Conservation (phyloP, 2,329 filamentous ascomycete genomes). For the Trichoderma gracile region DNA sequence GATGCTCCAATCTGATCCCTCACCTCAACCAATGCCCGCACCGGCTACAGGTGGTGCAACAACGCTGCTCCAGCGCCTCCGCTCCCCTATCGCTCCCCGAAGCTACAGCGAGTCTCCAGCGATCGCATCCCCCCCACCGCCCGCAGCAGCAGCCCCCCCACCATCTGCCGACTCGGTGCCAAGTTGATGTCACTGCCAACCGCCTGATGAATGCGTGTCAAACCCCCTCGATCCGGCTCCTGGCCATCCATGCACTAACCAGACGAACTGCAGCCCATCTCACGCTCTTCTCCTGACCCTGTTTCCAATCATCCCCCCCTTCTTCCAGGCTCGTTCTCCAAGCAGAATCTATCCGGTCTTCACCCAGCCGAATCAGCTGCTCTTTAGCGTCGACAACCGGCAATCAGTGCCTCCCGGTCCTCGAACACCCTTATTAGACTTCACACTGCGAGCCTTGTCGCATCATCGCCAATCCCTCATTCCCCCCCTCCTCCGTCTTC, state of each 20-base stretch:
- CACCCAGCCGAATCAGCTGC: conserved; percentile 9
- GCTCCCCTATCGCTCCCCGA: neutral
- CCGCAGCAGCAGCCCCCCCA: conserved; percentile 12
- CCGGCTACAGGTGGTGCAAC: neutral
- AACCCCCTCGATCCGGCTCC: conserved; percentile 16
- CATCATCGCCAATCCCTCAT: conserved; percentile 22
- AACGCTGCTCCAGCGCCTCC: neutral
- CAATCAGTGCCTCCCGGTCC: conserved; percentile 30
- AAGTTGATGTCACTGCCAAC: conserved; percentile 5
- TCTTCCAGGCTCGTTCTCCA: neutral
- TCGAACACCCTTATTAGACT: conserved; percentile 33
- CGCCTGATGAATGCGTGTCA: conserved; percentile 18
- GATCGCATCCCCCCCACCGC: neutral
- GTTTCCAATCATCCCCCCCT: neutral
- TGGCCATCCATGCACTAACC: conserved; percentile 11
- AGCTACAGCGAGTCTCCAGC: conserved; percentile 1
- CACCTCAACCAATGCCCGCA: too few species aligned
- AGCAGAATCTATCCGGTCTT: conserved; percentile 6
- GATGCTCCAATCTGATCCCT: neutral
- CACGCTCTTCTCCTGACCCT: neutral
- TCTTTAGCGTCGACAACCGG: neutral
- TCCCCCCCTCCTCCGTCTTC: neutral
- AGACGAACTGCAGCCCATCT: neutral
- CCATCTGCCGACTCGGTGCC: conserved; percentile 9
- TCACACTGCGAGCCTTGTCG: conserved; percentile 27